Percentiles rank a stretch among this genome's conserved stretches.
Conservation (phyloP, 2,329 filamentous ascomycete genomes). For the Huntiella omanensis region DNA sequence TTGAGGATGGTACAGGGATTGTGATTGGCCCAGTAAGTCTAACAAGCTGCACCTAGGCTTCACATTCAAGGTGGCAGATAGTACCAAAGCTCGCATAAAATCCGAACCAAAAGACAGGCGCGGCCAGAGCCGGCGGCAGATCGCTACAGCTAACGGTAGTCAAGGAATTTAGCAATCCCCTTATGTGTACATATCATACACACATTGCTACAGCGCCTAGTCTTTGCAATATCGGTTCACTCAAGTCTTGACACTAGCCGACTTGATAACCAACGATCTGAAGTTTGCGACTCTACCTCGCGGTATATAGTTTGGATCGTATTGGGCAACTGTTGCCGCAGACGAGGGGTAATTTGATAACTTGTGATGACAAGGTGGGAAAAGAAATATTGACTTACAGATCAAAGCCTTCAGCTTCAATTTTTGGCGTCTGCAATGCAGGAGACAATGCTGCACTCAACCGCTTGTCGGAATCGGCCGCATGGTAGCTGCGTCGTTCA, state of each 20-base stretch:
- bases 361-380: not conserved
- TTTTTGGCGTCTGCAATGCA: slow-evolving; percentile 1
- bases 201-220: too few species aligned
- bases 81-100: slow-evolving; percentile 1
- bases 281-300: not conserved
- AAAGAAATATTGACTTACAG: slow-evolving; percentile 8
- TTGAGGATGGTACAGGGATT: not conserved
- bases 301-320: not conserved
- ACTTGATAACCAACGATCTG: too few species aligned
- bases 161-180: too few species aligned
- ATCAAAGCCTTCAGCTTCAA: slow-evolving; percentile 4
- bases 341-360: not conserved
- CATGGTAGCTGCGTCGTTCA: slow-evolving; percentile 4
- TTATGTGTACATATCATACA: too few species aligned
- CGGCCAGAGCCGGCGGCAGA: too few species aligned
- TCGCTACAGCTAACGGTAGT: too few species aligned
- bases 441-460: slow-evolving; percentile 1
- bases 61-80: too few species aligned
- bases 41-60: not conserved
- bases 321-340: not conserved
- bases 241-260: too few species aligned
- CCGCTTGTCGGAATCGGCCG: slow-evolving; percentile 2
- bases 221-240: too few species aligned
- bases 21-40: not conserved
- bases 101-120: not conserved